Base-by-base conservation (phyloP, 2,329 filamentous ascomycete species). In the Alternaria sp. region DNA sequence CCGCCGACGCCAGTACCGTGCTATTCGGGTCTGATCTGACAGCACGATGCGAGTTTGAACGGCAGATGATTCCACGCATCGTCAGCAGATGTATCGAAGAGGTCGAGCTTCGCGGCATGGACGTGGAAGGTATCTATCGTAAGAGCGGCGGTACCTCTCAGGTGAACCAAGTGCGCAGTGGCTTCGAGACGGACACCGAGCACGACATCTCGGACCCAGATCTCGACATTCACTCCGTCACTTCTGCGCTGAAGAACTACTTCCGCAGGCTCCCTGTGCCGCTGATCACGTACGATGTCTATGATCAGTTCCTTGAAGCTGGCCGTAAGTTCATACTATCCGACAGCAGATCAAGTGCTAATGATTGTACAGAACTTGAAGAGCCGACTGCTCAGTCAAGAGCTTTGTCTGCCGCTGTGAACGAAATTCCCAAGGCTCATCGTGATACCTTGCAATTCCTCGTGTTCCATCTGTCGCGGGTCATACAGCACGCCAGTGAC, bases 41-140 rank as follows among this genome's bases (percentile, higher is more conserved):
- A 47, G 91, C 93, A 73, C 90, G 96, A 67, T 91, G 93, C 75
- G 93, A 97, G 54, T 93, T 88, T 74, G 96, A 99, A 80, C 92
- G 92, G 67, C 90, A 92, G 57, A 90, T 95, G 73, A 95, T 99
- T 65, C 96, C 96, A 51, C 90, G 89, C 66, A 92, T 99, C 26
- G 92, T 99, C 46, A 95, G 90, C 51, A 91, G 93, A 51, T 99
- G 96, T 81, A 97, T 99, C 70, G 93, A 97, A 77, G 95, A 99
- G 81, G 96, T 99, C 43, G 96, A 99, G 80, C 83, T 96, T 21
- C 90, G 96, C 77, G 96, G 95, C 81, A 97, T 99, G 93, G 94
- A 98, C 73, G 88, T 96, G 71, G 96, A 98, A 82, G 96, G 96
- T 66, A 97, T 99, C 72, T 99, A 99, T 83, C 90, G 96, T 75